Base-by-base conservation (phyloP, 2,329 filamentous ascomycete species). In the Ascochyta pisi region DNA sequence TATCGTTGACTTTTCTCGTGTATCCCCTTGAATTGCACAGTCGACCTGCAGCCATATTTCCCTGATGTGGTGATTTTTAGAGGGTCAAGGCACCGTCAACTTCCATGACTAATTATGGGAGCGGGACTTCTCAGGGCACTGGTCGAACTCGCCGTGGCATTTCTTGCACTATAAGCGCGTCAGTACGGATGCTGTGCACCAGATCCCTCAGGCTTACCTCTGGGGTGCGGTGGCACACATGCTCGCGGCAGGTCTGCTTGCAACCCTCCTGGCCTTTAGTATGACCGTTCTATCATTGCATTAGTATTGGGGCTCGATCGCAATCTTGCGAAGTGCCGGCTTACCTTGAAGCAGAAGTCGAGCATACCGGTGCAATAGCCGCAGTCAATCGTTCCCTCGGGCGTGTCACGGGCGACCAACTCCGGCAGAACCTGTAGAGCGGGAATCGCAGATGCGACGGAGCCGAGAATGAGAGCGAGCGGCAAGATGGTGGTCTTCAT, bases 201-300 rank as follows among this genome's bases (percentile, higher is more conserved):
- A 6, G 8, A 8, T 4, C 2, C 2, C 33, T 33, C 16, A 9
- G 15, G 33, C 37, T 33, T 23, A 47, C 55, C 49, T 48, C 40
- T n/a, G 55, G 50, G 1, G 40, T 58, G 34, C 55, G 55, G 38
- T 58, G 55, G 38, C 55, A 58, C 34, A 58, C 55, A 12, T 58
- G 55, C 33, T 58, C 45, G 34, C 45, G 55, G 41, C 55, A 54
- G 39, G 50, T 46, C 37, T 58, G 50, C 45, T 42, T 37, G 37
- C 55, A 58, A 35, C 55, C 55, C 13, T 52, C 50, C 38, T 58
- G 55, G 27, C 55, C 55, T 24, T 7, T 29, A 10, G 45, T 50
- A 43, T 58, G 55, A 16, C 50, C 55, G 12, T 58, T 58, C 50
- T 58, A 35, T 31, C n/a, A n/a, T 27, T 1, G 3, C 2, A 9